A percentile compares a stretch with the other conserved stretches of the same genome.
phyloP scores from a whole-genome alignment of 1,284 basidiomycete species.

The Boletus smithii region DNA sequence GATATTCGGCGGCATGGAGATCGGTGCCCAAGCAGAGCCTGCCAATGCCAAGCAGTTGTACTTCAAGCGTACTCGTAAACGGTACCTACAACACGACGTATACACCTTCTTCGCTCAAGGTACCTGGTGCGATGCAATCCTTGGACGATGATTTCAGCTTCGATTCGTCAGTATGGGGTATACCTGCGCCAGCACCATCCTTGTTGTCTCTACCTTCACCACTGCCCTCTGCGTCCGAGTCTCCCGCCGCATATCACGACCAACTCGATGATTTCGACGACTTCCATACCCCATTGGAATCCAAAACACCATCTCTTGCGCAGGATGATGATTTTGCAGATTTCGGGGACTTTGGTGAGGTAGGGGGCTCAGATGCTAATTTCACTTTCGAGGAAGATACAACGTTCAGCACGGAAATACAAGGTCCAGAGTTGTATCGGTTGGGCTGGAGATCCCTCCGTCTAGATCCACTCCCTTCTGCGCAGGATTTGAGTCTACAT shows the following conservation, averaged over 20 bases:
- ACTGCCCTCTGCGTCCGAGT: conserved; percentile 21
- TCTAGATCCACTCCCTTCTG: conserved; percentile 62
- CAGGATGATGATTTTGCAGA: conserved; percentile 78
- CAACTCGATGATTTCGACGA: conserved; percentile 67
- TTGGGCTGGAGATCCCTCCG: conserved; percentile 58
- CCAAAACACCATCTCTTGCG: conserved; percentile 37
- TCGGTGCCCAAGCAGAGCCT: too few relatives aligned
- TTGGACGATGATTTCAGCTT: conserved; percentile 74
- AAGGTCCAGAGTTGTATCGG: conserved; percentile 41
- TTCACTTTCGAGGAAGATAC: conserved; percentile 41
- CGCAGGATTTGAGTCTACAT: conserved; percentile 54
- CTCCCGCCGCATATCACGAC: conserved; percentile 41
- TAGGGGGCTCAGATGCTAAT: conserved; percentile 36
- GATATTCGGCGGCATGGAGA: conserved; percentile 28
- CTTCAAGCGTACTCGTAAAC: too few relatives aligned
- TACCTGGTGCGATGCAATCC: conserved; percentile 29
- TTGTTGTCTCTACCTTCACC: conserved; percentile 30
- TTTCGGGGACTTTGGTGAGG: conserved; percentile 84
- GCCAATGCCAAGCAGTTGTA: too few relatives aligned
- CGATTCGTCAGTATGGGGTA: conserved; percentile 70
- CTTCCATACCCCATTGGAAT: conserved; percentile 56
- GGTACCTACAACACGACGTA: conserved; percentile 7
- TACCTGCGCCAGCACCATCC: conserved; percentile 40
- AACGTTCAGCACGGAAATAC: conserved; percentile 42
- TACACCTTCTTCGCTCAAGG: too few relatives aligned